Conservation (phyloP, 257 asterid genomes). For the Plectranthus barbatus region DNA sequence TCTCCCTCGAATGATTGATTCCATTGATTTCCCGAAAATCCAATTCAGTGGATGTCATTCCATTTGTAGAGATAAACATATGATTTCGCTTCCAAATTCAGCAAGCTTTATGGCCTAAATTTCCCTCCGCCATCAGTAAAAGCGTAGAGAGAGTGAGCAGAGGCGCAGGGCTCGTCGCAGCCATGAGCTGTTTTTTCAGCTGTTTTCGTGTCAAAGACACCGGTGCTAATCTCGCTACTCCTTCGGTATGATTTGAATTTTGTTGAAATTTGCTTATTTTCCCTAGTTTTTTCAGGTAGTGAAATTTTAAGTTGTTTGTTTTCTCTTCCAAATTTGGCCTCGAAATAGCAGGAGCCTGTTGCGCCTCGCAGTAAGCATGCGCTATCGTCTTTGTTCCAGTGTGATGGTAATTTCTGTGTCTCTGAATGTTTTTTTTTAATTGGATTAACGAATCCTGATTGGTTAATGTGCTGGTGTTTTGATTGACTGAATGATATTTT, state of each 20-base stretch:
- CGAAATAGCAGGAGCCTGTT: slow-evolving; percentile 38
- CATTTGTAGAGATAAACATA: slow-evolving; percentile 6
- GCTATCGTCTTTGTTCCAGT: slow-evolving; percentile 53
- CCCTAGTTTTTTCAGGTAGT: not conserved
- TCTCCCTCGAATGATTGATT: slow-evolving; percentile 20
- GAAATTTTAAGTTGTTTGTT: not conserved
- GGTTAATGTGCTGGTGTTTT: not conserved
- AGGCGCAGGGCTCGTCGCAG: slow-evolving; percentile 14
- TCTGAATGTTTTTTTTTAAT: too few relatives aligned
- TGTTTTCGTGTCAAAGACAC: slow-evolving; percentile 54
- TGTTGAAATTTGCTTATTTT: not conserved
- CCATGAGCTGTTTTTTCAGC: slow-evolving; percentile 63
- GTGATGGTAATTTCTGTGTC: slow-evolving; percentile 48
- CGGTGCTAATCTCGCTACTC: slow-evolving; percentile 3
- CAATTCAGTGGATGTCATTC: slow-evolving; percentile 10
- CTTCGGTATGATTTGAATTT: slow-evolving; percentile 18
- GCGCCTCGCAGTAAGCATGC: slow-evolving; percentile 49
- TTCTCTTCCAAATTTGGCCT: not conserved
- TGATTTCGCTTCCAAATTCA: not conserved
- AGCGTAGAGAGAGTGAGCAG: slow-evolving; percentile 7
- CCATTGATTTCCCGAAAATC: slow-evolving; percentile 13
- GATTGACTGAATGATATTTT: not conserved
- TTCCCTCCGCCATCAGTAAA: slow-evolving; percentile 12
- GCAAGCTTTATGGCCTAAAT: slow-evolving; percentile 10
- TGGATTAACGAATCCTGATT: not conserved